Percentiles rank a stretch among this genome's conserved stretches.
phyloP scores from a whole-genome alignment of 768 basidiomycete species.

The Psilocybe cyanescens region DNA sequence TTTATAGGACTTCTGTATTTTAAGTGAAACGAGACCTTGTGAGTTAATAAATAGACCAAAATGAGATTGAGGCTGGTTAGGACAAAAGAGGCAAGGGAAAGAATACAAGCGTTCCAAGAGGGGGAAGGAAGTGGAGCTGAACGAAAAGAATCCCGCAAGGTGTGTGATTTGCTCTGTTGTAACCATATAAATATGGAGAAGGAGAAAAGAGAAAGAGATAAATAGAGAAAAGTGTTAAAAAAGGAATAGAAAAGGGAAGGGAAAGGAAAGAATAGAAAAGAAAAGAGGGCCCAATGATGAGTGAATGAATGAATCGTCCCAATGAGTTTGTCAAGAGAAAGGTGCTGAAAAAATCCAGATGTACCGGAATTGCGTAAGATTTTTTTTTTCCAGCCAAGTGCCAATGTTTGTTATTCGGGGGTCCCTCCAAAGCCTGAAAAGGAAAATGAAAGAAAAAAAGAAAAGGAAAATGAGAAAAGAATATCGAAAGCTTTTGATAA shows the following conservation, averaged over 20 bases:
- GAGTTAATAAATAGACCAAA: constrained; percentile 7
- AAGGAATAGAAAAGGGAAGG: neutral
- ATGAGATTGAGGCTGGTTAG: neutral
- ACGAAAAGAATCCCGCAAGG: neutral
- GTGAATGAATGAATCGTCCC: neutral
- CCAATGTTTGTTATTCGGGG: constrained; percentile 5
- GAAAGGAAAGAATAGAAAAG: neutral
- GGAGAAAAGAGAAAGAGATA: neutral
- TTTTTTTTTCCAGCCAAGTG: constrained; percentile 10
- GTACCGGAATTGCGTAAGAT: neutral
- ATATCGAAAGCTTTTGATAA: constrained; percentile 3
- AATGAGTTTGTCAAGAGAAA: neutral
- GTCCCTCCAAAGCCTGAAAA: constrained; percentile 3
- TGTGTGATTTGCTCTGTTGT: neutral
- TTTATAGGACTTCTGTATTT: neutral
- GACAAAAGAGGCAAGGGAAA: neutral
- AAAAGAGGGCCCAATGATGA: constrained; percentile 1
- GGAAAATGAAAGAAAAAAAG: neutral
- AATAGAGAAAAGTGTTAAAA: neutral
- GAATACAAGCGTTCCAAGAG: constrained; percentile 1
- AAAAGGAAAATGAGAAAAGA: constrained; percentile 1
- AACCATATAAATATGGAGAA: neutral
- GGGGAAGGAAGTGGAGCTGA: neutral
- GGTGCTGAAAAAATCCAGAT: neutral
- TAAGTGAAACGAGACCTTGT: neutral